Conservation (phyloP, 257 asterid genomes). For the Rauvolfia tetraphylla region DNA sequence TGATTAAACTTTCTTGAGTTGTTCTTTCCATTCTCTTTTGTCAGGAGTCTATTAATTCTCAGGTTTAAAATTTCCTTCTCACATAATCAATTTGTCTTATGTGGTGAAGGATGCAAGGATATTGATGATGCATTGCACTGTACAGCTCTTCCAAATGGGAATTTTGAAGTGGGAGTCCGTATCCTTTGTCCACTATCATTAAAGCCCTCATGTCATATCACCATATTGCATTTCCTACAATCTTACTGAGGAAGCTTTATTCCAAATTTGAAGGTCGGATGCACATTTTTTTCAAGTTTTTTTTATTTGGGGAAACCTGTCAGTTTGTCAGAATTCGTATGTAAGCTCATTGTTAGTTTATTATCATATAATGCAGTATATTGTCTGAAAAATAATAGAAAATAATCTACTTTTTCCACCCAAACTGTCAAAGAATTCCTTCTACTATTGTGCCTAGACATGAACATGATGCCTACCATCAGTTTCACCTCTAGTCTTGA, state of each 20-base stretch:
- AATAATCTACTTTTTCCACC: background rate
- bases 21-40: constrained; percentile 1
- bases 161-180: constrained; percentile 99
- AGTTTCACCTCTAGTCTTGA: background rate
- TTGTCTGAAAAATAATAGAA: background rate
- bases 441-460: background rate
- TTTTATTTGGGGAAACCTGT: background rate
- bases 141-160: constrained; percentile 77
- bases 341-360: background rate
- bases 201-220: background rate
- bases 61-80: constrained; percentile 3
- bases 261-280: background rate
- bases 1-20: background rate
- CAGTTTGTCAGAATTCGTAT: background rate
- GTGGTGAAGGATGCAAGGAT: constrained; percentile 85
- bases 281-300: background rate
- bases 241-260: background rate
- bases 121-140: constrained; percentile 99
- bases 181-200: constrained; percentile 41
- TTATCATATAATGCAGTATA: background rate
- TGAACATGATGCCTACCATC: background rate
- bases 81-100: constrained; percentile 15
- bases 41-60: background rate
- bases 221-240: background rate
- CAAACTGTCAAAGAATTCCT: background rate